Base-by-base conservation (phyloP, 148 eudicot genomes). In the Oxyria digyna region DNA sequence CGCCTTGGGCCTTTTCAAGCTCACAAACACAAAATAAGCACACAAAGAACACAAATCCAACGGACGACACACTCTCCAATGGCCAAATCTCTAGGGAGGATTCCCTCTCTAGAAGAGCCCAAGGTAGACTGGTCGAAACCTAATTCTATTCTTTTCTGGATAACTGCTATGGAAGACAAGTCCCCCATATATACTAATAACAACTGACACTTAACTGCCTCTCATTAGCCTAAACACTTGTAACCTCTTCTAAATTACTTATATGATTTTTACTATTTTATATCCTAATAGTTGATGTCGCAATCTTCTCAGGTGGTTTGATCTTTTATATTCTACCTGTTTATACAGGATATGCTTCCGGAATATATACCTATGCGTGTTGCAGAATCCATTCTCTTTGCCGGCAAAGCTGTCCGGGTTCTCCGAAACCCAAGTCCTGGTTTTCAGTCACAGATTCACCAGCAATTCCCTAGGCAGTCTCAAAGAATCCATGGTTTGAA, bases 351-450 rank as follows among this genome's bases (percentile, higher is more conserved):
- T 74, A 94, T 94, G 99, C 89, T 94, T 68, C 99, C 99, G 41
- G 99, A 90, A 68, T 90, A 94, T 73, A 80, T 94, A 57, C 79
- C 90, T 46, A 83, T 88, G 93, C 82, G 84, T 57, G 84, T 88
- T 63, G 99, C 97, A 40, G 99, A 94, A 72, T 90, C 99, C 63
- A 76, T 94, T 74, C 91, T 88, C 40, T 94, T 94, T 81, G 96
- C 97, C 73, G 99, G 99, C 72, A 94, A 94, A 85, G 99, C 99
- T 70, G 81, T 94, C 66, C 80, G 96, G 79, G 88, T 94, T 68
- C 92, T 94, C 23, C 88, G 97, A 33, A 88, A 94, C 80, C 99
- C 97, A 73, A 86, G 99, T 74, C 86, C 89, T 57, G 74, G 87
- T 64, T 85, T 87, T 69, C 78, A 76, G n/a, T 71, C 84, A 46